phyloP scores from a whole-genome alignment of 1,284 basidiomycete genomes.

The Ustilago xerochloae region DNA sequence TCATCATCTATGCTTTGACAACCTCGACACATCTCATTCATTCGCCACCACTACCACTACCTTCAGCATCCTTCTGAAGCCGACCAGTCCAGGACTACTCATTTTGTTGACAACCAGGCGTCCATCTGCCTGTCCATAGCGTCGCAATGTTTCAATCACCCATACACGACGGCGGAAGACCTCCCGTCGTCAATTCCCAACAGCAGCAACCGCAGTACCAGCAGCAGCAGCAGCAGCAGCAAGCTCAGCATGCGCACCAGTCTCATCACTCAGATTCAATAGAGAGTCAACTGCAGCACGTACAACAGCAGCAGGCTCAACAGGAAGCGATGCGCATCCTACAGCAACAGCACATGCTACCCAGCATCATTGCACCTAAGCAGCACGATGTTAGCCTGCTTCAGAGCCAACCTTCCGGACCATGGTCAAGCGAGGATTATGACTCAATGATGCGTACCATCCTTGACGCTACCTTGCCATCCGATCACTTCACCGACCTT shows the following conservation, averaged over 20 bases:
- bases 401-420: constrained; percentile 32
- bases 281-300: constrained; percentile 16
- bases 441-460: constrained; percentile 51
- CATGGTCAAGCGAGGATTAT: constrained; percentile 48
- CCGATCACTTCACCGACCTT: constrained; percentile 35
- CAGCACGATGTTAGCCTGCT: constrained; percentile 15
- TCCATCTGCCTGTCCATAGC: no score
- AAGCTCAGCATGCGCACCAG: constrained; percentile 9
- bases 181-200: constrained; percentile 22
- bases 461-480: constrained; percentile 32
- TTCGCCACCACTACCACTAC: no score
- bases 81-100: no score
- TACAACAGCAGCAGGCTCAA: constrained; percentile 37
- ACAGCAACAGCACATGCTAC: constrained; percentile 32
- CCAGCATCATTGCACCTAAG: constrained; percentile 29
- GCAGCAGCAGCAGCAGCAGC: constrained; percentile 11
- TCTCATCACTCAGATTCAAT: constrained; percentile 12
- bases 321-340: constrained; percentile 25
- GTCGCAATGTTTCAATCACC: constrained; percentile 12
- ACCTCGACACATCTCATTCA: background rate
- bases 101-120: no score
- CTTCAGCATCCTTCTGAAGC: no score
- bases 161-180: constrained; percentile 4
- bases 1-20: background rate
- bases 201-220: constrained; percentile 21